phyloP scores from a whole-genome alignment of 441 rosid species.

The Geranium incanum region DNA sequence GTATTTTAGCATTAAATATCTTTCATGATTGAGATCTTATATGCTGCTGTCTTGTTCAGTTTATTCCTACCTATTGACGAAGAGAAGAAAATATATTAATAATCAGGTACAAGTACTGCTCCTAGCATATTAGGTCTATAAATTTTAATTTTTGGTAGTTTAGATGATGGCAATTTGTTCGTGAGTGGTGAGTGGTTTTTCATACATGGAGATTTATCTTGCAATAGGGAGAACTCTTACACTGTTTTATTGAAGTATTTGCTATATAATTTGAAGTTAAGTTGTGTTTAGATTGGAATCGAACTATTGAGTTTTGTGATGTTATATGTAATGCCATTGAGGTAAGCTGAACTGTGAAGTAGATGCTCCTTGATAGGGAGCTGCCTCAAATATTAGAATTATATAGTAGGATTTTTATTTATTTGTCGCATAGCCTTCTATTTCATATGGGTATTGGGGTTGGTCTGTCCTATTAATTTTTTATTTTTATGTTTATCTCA shows the following conservation, averaged over 20 bases:
- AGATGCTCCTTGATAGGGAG: background rate
- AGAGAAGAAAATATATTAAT: constrained; percentile 2
- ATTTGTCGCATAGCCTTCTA: background rate
- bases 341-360: background rate
- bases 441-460: background rate
- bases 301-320: background rate
- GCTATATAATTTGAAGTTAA: background rate
- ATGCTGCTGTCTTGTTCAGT: constrained; percentile 3
- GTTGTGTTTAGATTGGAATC: constrained; percentile 4
- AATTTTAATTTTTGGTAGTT: background rate
- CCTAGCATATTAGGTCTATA: background rate
- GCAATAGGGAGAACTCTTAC: background rate
- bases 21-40: background rate
- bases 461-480: background rate
- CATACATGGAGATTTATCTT: background rate
- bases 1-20: background rate
- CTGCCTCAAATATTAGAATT: background rate
- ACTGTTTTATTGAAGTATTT: background rate
- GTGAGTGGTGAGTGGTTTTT: background rate
- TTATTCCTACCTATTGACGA: constrained; percentile 8
- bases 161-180: background rate
- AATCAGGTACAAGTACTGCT: constrained; percentile 6
- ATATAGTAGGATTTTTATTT: background rate
- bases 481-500: background rate
- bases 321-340: background rate